These are phyloP conservation scores for Wickerhamomyces sp. DNA, from an alignment of 1,139 yeast species.

Conservation along the genomic window DNA sequence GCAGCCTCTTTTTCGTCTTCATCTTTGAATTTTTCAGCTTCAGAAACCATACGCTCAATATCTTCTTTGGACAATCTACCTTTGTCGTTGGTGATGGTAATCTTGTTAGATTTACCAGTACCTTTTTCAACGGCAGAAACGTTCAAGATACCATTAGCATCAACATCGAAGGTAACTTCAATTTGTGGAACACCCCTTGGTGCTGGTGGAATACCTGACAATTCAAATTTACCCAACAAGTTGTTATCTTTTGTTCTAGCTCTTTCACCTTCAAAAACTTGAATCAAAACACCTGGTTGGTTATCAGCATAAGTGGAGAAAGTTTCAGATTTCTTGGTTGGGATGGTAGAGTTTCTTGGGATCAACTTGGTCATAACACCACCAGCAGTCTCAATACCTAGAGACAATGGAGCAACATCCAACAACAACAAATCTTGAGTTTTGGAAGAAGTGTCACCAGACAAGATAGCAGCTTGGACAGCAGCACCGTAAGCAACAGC, in stretches of 20 bases:
- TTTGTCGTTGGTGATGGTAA: constrained; percentile 88
- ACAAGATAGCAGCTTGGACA: constrained; percentile 84
- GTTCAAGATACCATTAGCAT: constrained; percentile 90
- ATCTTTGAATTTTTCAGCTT: constrained; percentile 81
- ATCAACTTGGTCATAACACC: constrained; percentile 91
- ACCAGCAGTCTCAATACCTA: constrained; percentile 94
- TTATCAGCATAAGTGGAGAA: constrained; percentile 91
- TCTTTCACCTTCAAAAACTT: constrained; percentile 94
- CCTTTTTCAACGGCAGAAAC: constrained; percentile 93
- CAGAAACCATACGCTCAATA: constrained; percentile 91
- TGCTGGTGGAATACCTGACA: constrained; percentile 90
- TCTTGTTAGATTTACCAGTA: constrained; percentile 74
- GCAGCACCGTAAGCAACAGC: constrained; percentile 77
- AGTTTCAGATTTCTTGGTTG: constrained; percentile 86
- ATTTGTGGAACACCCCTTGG: constrained; percentile 96
- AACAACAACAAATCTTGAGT: constrained; percentile 80
- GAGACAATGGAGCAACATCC: constrained; percentile 84
- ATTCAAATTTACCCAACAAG: constrained; percentile 89
- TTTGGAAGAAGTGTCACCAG: constrained; percentile 60
- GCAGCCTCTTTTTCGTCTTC: constrained; percentile 80
- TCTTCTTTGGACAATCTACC: constrained; percentile 95
- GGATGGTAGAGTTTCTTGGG: constrained; percentile 79
- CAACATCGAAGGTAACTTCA: constrained; percentile 89
- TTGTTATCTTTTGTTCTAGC: constrained; percentile 91
- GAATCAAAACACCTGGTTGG: constrained; percentile 91